Conservation (phyloP, 768 basidiomycete genomes). For the Dentipellis sp. region DNA sequence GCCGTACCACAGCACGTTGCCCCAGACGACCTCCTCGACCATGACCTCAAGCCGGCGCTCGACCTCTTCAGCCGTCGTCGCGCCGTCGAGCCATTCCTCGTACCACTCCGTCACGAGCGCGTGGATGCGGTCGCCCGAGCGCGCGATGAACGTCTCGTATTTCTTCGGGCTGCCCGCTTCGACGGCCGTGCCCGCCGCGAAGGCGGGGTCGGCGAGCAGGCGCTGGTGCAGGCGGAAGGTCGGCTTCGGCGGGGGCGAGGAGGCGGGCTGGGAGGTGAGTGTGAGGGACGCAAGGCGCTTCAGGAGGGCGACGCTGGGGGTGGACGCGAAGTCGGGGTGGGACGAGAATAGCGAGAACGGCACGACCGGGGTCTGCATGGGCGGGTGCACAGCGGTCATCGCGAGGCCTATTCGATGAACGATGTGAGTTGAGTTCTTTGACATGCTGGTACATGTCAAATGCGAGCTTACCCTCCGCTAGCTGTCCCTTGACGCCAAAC, state of each 20-base stretch:
- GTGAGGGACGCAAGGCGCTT: constrained; percentile 20
- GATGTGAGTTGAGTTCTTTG: no score
- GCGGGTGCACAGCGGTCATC: constrained; percentile 38
- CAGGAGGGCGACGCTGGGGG: background rate
- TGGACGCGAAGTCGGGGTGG: background rate
- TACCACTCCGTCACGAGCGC: constrained; percentile 16
- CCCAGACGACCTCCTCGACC: constrained; percentile 56
- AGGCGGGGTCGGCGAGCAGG: constrained; percentile 37
- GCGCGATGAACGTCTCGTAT: constrained; percentile 10
- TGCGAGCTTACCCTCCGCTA: constrained; percentile 44
- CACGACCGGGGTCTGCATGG: constrained; percentile 27
- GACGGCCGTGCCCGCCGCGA: constrained; percentile 2
- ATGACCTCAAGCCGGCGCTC: constrained; percentile 36
- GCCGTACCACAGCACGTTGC: constrained; percentile 44
- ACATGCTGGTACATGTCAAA: no score
- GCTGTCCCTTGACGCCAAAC: constrained; percentile 47
- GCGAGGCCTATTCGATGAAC: constrained; percentile 40
- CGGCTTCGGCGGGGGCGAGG: constrained; percentile 28
- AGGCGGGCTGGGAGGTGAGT: background rate
- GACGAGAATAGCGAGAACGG: constrained; percentile 18
- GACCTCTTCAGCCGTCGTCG: constrained; percentile 7
- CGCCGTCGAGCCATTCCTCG: constrained; percentile 6
- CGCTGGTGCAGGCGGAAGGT: constrained; percentile 41
- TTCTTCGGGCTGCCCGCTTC: background rate
- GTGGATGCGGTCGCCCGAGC: constrained; percentile 9